Evolutionary conservation across 2,329 filamentous ascomycete genomes (phyloP), one percentile per base, ranked within the genome.

Genomic region (Stagonosporopsis vannaccii): DNA sequence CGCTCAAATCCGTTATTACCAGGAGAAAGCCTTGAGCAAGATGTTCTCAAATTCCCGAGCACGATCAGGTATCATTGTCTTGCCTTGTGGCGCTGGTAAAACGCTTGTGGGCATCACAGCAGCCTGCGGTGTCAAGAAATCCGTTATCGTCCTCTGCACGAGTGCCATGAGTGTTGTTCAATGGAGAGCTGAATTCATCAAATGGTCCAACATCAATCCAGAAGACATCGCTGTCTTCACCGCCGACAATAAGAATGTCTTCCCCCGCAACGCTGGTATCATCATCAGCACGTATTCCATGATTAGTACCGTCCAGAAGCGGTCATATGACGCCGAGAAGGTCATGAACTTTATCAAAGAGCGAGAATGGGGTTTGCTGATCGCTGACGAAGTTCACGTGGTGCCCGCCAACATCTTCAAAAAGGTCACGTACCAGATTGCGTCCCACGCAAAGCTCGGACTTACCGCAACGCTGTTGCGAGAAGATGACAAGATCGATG

Each of bases 11-110:
- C 88, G 94, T 73, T 88, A 85, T 80, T 99, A 99, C 68, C 95
- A 99, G 74, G 95, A 99, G 76, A 96, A 97, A 79, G 96, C 92
- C 63, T 81, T 99, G 9, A 96, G 91, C 80, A 99, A 99, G 77
- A 99, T 99, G 95, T 99, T 99, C 74, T 94, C 95, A 72, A 99
- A 99, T 72, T 94, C 94, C 45, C 89, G 95, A 77, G 95, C 95
- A 13, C 95, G 97, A 80, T 97, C 92, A 76, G 95, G 95, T 54
- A 96, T 99, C 65, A 99, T 99, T 57, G 95, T 99, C 52, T 78
- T 99, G 66, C 95, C 95, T 17, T 99, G 95, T 74, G 95, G 95
- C 65, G 95, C 95, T 17, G 95, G 95, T 57, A 99, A 99, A 81
- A 99, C 95, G 1, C 80, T 99, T 36, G 95, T 99, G 15, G 95